Evolutionary conservation across 257 asterid genomes (phyloP), one percentile per base, ranked within the genome.

Genomic region (Linaria vulgaris): DNA sequence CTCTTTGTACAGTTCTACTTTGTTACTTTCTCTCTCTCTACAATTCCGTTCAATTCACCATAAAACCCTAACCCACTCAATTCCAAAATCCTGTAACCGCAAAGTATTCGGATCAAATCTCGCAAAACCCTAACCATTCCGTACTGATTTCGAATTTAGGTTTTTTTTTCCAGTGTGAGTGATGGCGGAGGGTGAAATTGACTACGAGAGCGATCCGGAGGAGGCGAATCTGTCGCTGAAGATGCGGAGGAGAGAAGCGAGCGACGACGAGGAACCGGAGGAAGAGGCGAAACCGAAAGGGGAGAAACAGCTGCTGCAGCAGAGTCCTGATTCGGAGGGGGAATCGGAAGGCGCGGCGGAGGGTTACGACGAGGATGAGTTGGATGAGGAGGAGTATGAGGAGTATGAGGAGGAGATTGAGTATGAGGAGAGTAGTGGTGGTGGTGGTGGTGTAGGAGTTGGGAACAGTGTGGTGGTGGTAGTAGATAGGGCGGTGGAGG

Each of bases 171-270:
- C 9, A 1, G 1, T 4, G 5, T 19, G 8, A 49, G 68, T 8
- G 38, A 83, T 83, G 97, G 84, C 87, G 74, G 95, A 74, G 67
- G 83, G 63, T 73, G 96, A 69, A 59, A 59, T 61, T 59, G 84
- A 90, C 64, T 90, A 87, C 79, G 95, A 90, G 88, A 90, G 97
- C 83, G 95, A 90, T 78, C 97, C 97, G 41, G 97, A 90, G 78
- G 97, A 90, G 80, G 81, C 91, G 63, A 88, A 85, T 88, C 49
- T 88, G 69, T 85, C 94, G 57, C 57, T 90, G 86, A 85, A 85
- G 85, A 66, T 85, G 88, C 79, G 97, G 79, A 72, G 98, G 80
- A 81, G 95, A 56, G 95, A 79, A 70, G 98, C 96, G 39, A 88
- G 96, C 71, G 96, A 88, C 67, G 98, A 91, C 9, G 96, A 86